phyloP scores from a whole-genome alignment of 208 protist genomes.

The Trypanosomatidae sp. region DNA sequence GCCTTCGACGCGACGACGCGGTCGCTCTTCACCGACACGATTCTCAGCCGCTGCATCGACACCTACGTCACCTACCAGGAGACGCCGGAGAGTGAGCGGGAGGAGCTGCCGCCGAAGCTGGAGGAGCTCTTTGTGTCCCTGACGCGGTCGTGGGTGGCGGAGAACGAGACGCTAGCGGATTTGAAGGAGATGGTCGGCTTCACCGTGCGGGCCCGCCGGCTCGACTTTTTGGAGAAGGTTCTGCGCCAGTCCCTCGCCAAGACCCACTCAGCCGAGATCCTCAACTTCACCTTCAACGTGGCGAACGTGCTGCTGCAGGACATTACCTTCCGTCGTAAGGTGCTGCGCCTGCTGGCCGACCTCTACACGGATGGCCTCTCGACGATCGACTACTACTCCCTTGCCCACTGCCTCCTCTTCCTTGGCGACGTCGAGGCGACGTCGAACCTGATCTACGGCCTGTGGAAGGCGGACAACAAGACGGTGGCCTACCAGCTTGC shows the following conservation, averaged over 20 bases:
- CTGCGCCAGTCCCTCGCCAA: constrained; percentile 58
- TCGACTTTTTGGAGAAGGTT: constrained; percentile 88
- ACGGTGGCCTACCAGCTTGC: constrained; percentile 83
- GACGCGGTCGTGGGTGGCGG: constrained; percentile 74
- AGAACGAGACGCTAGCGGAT: constrained; percentile 57
- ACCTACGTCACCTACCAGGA: constrained; percentile 89
- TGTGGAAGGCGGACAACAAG: constrained; percentile 64
- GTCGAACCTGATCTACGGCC: constrained; percentile 70
- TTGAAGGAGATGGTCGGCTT: constrained; percentile 91
- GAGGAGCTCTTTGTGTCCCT: constrained; percentile 79
- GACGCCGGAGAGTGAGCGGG: constrained; percentile 25
- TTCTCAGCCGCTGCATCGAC: constrained; percentile 95
- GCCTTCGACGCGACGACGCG: constrained; percentile 92
- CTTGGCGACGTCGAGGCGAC: constrained; percentile 90
- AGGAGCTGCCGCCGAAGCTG: constrained; percentile 75
- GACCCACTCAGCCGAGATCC: constrained; percentile 78
- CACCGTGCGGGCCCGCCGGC: constrained; percentile 79
- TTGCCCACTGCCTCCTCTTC: constrained; percentile 95
- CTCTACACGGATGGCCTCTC: constrained; percentile 76
- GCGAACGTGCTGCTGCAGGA: constrained; percentile 83
- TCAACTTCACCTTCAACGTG: constrained; percentile 92
- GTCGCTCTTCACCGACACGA: constrained; percentile 87
- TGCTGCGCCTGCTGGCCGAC: constrained; percentile 86
- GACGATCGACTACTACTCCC: constrained; percentile 89
- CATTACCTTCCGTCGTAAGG: constrained; percentile 81